Conservation (phyloP, 2,329 filamentous ascomycete species). For the Pseudocercospora eumusae region DNA sequence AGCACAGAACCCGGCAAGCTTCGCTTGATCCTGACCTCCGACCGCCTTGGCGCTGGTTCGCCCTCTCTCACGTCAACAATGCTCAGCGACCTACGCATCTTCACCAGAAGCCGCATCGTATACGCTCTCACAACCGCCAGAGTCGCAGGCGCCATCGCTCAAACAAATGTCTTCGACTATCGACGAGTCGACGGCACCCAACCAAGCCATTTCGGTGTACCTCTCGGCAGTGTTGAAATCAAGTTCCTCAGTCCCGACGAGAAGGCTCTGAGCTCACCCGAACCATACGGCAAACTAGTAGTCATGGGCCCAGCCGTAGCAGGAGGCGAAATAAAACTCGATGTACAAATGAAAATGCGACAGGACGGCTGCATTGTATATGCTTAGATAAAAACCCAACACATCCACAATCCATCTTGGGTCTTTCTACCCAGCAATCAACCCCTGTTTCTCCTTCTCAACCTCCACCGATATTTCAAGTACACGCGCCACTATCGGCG, state of each 20-base stretch:
- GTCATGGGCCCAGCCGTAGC: conserved; percentile 73
- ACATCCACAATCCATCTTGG: neutral
- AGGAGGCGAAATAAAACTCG: conserved; percentile 64
- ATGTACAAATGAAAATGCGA: conserved; percentile 64
- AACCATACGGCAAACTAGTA: conserved; percentile 55
- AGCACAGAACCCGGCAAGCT: conserved; percentile 70
- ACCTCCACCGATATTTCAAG: too few species aligned
- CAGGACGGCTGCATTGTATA: conserved; percentile 69
- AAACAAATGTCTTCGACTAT: conserved; percentile 88
- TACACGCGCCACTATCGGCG: too few species aligned
- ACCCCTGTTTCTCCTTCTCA: too few species aligned
- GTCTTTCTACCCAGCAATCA: neutral
- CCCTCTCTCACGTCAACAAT: conserved; percentile 67
- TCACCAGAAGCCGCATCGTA: conserved; percentile 75
- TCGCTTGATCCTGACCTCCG: conserved; percentile 77
- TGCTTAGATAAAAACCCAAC: conserved; percentile 18
- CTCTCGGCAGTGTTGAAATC: conserved; percentile 77
- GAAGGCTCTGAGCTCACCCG: conserved; percentile 64
- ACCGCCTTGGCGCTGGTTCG: conserved; percentile 63
- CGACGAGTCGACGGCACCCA: conserved; percentile 53
- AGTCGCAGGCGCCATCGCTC: conserved; percentile 86
- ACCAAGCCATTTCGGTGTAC: conserved; percentile 75
- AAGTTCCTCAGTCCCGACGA: conserved; percentile 45
- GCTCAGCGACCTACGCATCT: conserved; percentile 78
- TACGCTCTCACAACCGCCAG: conserved; percentile 80